Evolutionary conservation across 1,284 basidiomycete species (phyloP), one percentile per base, ranked within the genome.

Genomic region (Cronartium quercuum): DNA sequence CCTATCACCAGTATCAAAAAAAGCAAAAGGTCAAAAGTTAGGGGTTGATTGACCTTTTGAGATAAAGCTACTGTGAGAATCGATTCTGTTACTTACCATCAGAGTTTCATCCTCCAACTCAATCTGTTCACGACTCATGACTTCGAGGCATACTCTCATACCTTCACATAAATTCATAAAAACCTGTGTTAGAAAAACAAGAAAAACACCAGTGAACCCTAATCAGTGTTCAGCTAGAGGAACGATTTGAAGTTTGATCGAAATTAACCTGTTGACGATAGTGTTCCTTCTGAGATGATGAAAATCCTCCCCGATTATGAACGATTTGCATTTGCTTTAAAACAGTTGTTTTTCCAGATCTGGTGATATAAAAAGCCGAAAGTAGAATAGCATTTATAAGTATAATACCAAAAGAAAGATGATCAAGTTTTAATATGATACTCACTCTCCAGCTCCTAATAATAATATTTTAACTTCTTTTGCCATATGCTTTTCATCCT

Each of bases 381-480:
- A 13, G 6, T n/a, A n/a, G n/a, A n/a, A n/a, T n/a, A n/a, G n/a
- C n/a, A n/a, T n/a, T n/a, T n/a, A n/a, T n/a, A n/a, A 41, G 40
- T 4, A 12, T 10, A 42, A 35, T 62, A 29, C 29, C 4, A 65
- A 63, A 57, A 47, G 21, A 47, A 18, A 42, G 37, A 18, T 34
- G 41, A 38, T 13, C 40, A 13, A 29, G 29, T 2, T n/a, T 38
- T n/a, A 3, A 24, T 18, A 15, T 37, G 62, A 24, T 13, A 61
- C 71, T 61, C 29, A 74, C 24, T 58, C 44, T 38, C 55, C 61
- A 21, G 68, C 42, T 18, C 66, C 73, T n/a, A 77, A 75, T 76
- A 77, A 61, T 5, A 78, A 65, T 40, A 81, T 78, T 76, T 81
- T 81, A 76, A 80, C 76, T 42, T 81, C 77, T 41, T 69, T 76